Percentiles rank a stretch among this genome's conserved stretches.
phyloP scores from a whole-genome alignment of 2,329 filamentous ascomycete genomes.

The Knufia petricola region DNA sequence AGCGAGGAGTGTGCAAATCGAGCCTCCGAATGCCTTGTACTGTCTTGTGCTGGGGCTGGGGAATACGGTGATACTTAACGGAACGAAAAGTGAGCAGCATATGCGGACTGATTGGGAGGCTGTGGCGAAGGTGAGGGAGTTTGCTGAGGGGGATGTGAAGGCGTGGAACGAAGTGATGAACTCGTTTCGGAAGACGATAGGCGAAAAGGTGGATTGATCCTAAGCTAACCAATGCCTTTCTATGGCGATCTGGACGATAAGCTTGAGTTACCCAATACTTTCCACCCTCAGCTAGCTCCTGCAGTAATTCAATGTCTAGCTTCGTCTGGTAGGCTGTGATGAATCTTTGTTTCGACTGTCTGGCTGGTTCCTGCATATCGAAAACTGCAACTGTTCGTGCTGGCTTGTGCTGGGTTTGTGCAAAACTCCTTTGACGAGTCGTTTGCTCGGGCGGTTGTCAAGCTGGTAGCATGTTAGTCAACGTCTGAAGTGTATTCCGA shows the following conservation, averaged over 20 bases:
- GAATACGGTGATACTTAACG: slow-evolving; percentile 44
- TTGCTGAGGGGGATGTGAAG: slow-evolving; percentile 37
- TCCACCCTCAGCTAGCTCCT: not conserved
- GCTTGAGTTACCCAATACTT: too few relatives aligned
- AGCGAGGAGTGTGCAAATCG: slow-evolving; percentile 35
- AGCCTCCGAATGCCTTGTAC: slow-evolving; percentile 44
- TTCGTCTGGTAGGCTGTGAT: not conserved
- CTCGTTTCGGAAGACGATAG: slow-evolving; percentile 36
- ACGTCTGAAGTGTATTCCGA: too few relatives aligned
- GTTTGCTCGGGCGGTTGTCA: not conserved
- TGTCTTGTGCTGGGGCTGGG: slow-evolving; percentile 46
- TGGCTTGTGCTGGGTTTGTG: too few relatives aligned
- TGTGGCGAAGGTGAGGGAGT: slow-evolving; percentile 32
- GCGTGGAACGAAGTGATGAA: slow-evolving; percentile 42
- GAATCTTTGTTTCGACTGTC: not conserved
- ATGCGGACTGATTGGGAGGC: slow-evolving; percentile 46
- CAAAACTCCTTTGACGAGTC: too few relatives aligned
- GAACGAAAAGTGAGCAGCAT: slow-evolving; percentile 42
- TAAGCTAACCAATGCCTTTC: too few relatives aligned
- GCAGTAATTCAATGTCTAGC: not conserved
- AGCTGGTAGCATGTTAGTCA: not conserved
- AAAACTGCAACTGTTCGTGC: too few relatives aligned
- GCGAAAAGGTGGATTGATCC: not conserved
- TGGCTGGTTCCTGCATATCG: too few relatives aligned
- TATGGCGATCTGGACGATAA: too few relatives aligned